Percentiles rank a stretch among this genome's conserved stretches.
phyloP scores from a whole-genome alignment of 768 basidiomycete genomes.

The Harrya chromipes region DNA sequence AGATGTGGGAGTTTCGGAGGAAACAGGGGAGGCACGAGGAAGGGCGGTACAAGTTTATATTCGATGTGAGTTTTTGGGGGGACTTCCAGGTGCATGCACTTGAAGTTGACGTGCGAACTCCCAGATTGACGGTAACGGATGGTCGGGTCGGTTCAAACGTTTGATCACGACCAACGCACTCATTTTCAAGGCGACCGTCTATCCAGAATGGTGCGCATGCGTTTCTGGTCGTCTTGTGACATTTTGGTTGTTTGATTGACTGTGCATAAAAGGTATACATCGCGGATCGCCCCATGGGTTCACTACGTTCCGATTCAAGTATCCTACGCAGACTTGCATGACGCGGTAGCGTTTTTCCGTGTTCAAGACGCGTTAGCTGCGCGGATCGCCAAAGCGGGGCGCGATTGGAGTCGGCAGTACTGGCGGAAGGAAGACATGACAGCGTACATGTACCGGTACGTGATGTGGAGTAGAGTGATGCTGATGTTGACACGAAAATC shows the following conservation, averaged over 20 bases:
- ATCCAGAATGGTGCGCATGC: slow-evolving; percentile 61
- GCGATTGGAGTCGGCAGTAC: slow-evolving; percentile 52
- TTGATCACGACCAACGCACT: slow-evolving; percentile 60
- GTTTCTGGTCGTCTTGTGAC: no score
- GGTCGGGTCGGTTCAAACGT: slow-evolving; percentile 69
- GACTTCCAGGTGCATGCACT: no score
- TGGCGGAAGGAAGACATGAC: slow-evolving; percentile 62
- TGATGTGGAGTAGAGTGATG: neutral
- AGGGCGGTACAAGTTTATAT: slow-evolving; percentile 57
- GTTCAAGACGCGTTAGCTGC: slow-evolving; percentile 59
- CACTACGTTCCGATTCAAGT: slow-evolving; percentile 72
- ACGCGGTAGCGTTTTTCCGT: slow-evolving; percentile 70
- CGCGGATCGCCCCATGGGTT: slow-evolving; percentile 63
- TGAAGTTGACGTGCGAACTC: no score
- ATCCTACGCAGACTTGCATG: slow-evolving; percentile 66
- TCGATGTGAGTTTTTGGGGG: slow-evolving; percentile 42
- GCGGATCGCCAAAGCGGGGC: slow-evolving; percentile 55
- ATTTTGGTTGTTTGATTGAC: neutral
- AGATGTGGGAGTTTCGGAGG: slow-evolving; percentile 49
- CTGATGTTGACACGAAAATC: neutral
- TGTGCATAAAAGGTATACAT: slow-evolving; percentile 41
- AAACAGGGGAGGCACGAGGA: slow-evolving; percentile 45
- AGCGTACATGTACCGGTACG: slow-evolving; percentile 57
- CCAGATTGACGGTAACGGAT: slow-evolving; percentile 59
- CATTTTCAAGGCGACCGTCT: slow-evolving; percentile 68